phyloP scores from a whole-genome alignment of 2,329 filamentous ascomycete genomes.

The Botrytis pseudocinerea region DNA sequence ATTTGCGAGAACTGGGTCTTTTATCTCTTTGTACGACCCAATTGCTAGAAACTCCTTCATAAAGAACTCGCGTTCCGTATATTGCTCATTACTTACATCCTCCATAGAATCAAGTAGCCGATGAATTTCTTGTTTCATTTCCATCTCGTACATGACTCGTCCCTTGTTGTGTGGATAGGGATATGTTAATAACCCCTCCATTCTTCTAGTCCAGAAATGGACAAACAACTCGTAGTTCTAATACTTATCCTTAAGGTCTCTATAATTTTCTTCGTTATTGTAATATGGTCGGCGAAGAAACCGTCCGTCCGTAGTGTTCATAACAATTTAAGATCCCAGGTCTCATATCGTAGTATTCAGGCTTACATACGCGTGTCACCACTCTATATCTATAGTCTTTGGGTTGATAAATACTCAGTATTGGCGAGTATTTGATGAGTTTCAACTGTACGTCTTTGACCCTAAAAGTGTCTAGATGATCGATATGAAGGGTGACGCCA shows the following conservation, averaged over 20 bases:
- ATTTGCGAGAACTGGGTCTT: background rate
- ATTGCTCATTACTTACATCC: background rate
- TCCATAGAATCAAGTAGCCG: background rate
- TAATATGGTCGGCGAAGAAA: background rate
- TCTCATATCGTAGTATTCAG: background rate
- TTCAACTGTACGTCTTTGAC: background rate
- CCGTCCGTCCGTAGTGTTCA: background rate
- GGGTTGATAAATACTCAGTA: background rate
- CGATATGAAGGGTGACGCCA: background rate
- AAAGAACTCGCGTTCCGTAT: no score
- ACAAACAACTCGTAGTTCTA: background rate
- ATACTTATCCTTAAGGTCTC: background rate
- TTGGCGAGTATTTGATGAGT: background rate
- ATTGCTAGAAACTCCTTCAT: background rate
- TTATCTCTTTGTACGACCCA: background rate
- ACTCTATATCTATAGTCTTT: background rate
- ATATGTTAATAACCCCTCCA: background rate
- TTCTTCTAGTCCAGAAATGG: fast-evolving
- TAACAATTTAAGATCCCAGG: background rate
- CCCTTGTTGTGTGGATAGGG: background rate
- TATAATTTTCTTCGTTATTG: background rate
- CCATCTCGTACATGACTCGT: background rate
- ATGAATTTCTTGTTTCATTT: background rate
- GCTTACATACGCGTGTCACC: no score
- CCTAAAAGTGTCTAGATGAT: background rate